Base-by-base conservation (phyloP, 2,329 filamentous ascomycete genomes). In the Chaetomiaceae sp. region DNA sequence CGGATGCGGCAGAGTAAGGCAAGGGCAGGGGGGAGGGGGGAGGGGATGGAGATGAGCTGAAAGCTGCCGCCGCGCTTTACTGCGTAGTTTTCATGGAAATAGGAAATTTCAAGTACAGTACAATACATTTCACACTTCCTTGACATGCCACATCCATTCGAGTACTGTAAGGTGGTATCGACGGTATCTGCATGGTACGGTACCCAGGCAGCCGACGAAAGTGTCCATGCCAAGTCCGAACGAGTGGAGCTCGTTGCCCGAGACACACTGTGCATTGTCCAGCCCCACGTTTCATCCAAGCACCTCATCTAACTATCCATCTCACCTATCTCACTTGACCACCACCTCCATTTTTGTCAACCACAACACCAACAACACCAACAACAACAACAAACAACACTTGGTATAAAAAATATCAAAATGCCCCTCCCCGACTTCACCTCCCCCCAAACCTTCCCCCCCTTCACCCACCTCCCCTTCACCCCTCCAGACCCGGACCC, bases 371-470 rank as follows among this genome's bases (percentile, higher is more conserved):
- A 23, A n/a, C 25, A 30, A n/a, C 23, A 27, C n/a, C n/a, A 25
- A 27, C 8, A 6, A 49, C 33, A n/a, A n/a, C n/a, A n/a, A n/a
- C n/a, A n/a, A n/a, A n/a, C n/a, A n/a, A n/a, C n/a, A n/a, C n/a
- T n/a, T n/a, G n/a, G n/a, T n/a, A 36, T 6, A 43, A 30, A 14
- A 32, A 43, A 2, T 9, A 2, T 21, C 8, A 21, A 9, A 32
- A 62, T 60, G 51, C 51, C 60, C 7, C 42, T 65, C 41, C 67
- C 68, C 11, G 68, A 71, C 54, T 66, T 73, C 51, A 61, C 59
- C 43, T 61, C 69, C 63, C 56, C 56, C 5, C 25, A 53, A 4
- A 51, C 59, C 51, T 73, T 73, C 62, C 70, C 71, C 10, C 58
- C 66, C 13, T 72, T 72, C 45, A 32, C 45, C 52, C 54, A 61